Evolutionary conservation across 164 flowering plant genomes (phyloP).

Genomic region (Litsea cubeba): DNA sequence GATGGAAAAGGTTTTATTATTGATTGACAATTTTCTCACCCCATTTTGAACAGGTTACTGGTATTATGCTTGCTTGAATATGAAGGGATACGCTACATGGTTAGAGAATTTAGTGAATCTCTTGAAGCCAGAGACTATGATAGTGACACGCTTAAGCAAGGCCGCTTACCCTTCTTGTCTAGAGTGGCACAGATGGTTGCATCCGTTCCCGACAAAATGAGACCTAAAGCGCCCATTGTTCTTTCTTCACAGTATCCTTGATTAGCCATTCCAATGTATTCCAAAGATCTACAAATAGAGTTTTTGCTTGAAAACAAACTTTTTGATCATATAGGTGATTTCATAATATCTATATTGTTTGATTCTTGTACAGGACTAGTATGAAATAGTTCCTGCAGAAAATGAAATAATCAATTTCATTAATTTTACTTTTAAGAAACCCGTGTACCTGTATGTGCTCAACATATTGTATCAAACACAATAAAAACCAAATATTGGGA

Average conservation of each 20-base stretch:
- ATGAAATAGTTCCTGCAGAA: background rate
- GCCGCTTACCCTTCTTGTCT: constrained; percentile 26
- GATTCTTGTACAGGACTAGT: background rate
- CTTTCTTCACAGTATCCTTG: constrained; percentile 92
- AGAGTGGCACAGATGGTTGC: constrained; percentile 67
- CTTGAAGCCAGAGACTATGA: constrained; percentile 18
- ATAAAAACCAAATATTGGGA: too few relatives aligned
- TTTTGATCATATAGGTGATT: background rate
- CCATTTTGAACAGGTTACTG: constrained; percentile 48
- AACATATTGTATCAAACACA: too few relatives aligned
- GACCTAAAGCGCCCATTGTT: constrained; percentile 43
- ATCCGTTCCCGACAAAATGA: constrained; percentile 89
- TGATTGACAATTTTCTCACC: too few relatives aligned
- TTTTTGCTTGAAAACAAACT: background rate
- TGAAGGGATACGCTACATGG: constrained; percentile 51
- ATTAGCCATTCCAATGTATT: background rate
- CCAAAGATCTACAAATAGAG: background rate
- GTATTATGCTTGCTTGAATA: constrained; percentile 73
- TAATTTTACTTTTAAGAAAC: too few relatives aligned
- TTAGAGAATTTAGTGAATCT: constrained; percentile 46
- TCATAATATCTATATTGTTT: too few relatives aligned
- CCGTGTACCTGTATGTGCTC: too few relatives aligned
- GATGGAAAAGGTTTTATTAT: background rate
- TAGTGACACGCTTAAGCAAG: constrained; percentile 25
- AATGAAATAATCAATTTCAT: too few relatives aligned